phyloP scores from a whole-genome alignment of 1,139 yeast genomes.

The Zygotorulaspora mrakii region DNA sequence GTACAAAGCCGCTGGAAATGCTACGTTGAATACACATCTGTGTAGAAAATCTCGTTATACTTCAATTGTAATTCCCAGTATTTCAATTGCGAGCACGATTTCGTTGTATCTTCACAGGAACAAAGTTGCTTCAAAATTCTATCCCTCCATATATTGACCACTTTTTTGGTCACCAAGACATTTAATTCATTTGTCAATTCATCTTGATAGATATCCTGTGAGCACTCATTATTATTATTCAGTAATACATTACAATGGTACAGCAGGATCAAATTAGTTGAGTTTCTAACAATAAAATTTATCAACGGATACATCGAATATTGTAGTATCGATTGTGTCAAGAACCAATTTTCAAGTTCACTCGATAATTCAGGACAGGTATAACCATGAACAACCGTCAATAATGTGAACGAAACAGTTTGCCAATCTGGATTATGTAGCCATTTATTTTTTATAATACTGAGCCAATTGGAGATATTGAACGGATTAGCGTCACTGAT shows the following conservation, averaged over 20 bases:
- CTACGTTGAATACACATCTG: conserved; percentile 18
- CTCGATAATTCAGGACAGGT: conserved; percentile 11
- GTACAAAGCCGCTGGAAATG: not conserved
- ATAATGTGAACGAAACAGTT: conserved; percentile 11
- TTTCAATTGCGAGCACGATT: conserved; percentile 25
- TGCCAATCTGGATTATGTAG: conserved; percentile 14
- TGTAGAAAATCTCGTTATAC: conserved; percentile 24
- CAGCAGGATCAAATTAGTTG: conserved; percentile 16
- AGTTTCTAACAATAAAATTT: conserved; percentile 16
- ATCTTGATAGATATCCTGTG: conserved; percentile 19
- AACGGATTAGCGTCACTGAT: conserved; percentile 9
- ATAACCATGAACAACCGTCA: conserved; percentile 16
- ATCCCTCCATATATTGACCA: conserved; percentile 28
- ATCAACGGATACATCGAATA: conserved; percentile 25
- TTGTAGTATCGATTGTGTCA: conserved; percentile 12
- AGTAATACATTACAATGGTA: conserved; percentile 24
- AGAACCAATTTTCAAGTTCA: conserved; percentile 20
- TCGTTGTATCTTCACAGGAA: conserved; percentile 22
- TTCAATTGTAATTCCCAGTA: conserved; percentile 29
- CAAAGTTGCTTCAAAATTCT: conserved; percentile 23
- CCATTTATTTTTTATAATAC: conserved; percentile 9
- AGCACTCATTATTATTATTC: conserved; percentile 9
- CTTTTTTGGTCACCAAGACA: conserved; percentile 19
- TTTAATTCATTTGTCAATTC: conserved; percentile 23
- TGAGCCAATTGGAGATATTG: conserved; percentile 10